Evolutionary conservation across 1,284 basidiomycete genomes (phyloP).

Genomic region (Tylopilus sp.): DNA sequence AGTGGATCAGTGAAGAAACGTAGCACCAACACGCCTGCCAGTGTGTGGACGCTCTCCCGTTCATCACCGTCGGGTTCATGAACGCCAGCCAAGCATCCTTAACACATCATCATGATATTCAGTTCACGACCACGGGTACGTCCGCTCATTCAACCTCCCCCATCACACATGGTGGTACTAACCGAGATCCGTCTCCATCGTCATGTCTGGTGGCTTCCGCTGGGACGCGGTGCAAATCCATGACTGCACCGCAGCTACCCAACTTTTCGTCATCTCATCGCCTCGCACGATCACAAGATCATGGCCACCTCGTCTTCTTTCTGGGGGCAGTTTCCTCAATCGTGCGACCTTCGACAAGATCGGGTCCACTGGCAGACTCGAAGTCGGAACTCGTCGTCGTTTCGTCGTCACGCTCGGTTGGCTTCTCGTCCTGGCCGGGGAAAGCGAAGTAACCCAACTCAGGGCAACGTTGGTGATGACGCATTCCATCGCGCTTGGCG

Average conservation of each 20-base stretch:
- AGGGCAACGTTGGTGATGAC: background rate
- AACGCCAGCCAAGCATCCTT: conserved; percentile 81
- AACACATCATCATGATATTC: conserved; percentile 68
- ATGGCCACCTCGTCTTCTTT: conserved; percentile 66
- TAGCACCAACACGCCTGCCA: conserved; percentile 48
- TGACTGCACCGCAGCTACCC: conserved; percentile 74
- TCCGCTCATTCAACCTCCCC: background rate
- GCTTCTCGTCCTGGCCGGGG: conserved; percentile 61
- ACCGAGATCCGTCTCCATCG: background rate
- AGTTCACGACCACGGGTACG: conserved; percentile 74
- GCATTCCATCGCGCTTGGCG: too few species aligned
- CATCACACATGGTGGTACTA: background rate
- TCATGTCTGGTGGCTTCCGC: conserved; percentile 56
- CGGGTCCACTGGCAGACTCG: conserved; percentile 62
- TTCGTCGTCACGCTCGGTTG: conserved; percentile 62
- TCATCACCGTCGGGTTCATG: conserved; percentile 69
- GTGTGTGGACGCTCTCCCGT: too few species aligned
- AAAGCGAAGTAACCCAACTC: conserved; percentile 17
- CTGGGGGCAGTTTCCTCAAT: conserved; percentile 66
- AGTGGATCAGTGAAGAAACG: too few species aligned
- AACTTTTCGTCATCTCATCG: conserved; percentile 45
- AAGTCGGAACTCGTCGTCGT: conserved; percentile 63
- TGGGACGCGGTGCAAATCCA: conserved; percentile 82
- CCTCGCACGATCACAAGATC: conserved; percentile 67
- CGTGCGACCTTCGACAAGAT: conserved; percentile 61